Percentiles rank a stretch among this genome's conserved stretches.
phyloP scores from a whole-genome alignment of 140 eudicot genomes.

The Bidens hawaiensis region DNA sequence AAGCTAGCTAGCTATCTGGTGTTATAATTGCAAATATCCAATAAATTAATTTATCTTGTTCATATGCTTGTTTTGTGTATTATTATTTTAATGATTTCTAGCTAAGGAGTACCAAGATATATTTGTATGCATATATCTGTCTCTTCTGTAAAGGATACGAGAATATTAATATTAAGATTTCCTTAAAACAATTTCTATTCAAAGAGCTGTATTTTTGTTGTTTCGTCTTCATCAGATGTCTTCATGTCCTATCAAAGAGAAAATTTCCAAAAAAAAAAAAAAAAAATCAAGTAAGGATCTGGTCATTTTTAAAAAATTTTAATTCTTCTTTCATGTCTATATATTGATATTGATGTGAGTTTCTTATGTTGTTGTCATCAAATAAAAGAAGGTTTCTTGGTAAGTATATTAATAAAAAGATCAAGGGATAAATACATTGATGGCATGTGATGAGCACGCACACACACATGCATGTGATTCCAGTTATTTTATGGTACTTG shows the following conservation, averaged over 20 bases:
- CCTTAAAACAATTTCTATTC: neutral
- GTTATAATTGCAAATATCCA: conserved; percentile 14
- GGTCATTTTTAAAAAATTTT: neutral
- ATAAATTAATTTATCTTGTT: conserved; percentile 15
- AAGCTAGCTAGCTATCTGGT: conserved; percentile 14
- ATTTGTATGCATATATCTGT: neutral
- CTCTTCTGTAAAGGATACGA: neutral
- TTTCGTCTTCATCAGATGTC: too few species aligned
- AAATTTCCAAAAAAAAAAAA: too few species aligned
- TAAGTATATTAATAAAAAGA: neutral
- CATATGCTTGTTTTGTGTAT: neutral
- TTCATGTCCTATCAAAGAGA: too few species aligned
- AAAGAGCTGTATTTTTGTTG: neutral
- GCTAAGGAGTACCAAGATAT: neutral
- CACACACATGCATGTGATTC: too few species aligned
- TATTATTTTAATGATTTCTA: neutral
- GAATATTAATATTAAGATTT: too few species aligned
- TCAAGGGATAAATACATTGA: neutral
- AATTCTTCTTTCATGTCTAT: too few species aligned
- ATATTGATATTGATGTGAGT: too few species aligned
- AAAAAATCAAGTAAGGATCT: too few species aligned
- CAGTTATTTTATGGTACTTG: too few species aligned
- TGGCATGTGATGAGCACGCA: too few species aligned
- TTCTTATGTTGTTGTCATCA: neutral
- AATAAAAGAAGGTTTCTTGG: too few species aligned